Evolutionary conservation across 148 eudicot genomes (phyloP).

Genomic region (Silene latifolia): DNA sequence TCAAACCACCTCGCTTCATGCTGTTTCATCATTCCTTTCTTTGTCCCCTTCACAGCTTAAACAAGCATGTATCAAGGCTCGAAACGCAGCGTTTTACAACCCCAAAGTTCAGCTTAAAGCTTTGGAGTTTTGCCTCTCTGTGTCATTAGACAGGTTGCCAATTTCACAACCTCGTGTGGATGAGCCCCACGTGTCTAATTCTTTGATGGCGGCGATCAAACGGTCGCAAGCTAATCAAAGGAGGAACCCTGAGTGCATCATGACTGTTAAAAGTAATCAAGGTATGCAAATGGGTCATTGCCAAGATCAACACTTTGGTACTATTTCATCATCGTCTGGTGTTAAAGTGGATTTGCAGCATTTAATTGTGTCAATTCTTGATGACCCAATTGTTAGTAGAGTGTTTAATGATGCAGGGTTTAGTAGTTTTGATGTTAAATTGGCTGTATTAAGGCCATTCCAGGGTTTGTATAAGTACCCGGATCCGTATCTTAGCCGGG

Average conservation of each 20-base stretch:
- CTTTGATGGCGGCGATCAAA: slow-evolving; percentile 92
- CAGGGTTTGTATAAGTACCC: slow-evolving; percentile 46
- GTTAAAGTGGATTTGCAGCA: slow-evolving; percentile 66
- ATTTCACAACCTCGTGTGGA: slow-evolving; percentile 32
- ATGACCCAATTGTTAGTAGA: slow-evolving; percentile 82
- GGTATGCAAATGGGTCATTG: slow-evolving; percentile 11
- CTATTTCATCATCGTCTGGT: slow-evolving; percentile 22
- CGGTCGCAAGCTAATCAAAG: slow-evolving; percentile 83
- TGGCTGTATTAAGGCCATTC: slow-evolving; percentile 57
- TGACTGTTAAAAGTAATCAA: slow-evolving; percentile 37
- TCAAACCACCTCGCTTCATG: slow-evolving; percentile 83
- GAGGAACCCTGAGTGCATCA: slow-evolving; percentile 60
- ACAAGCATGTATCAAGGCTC: slow-evolving; percentile 64
- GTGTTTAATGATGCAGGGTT: slow-evolving; percentile 87
- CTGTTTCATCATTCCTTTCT: slow-evolving; percentile 59
- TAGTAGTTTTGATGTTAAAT: slow-evolving; percentile 63
- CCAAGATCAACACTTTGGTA: slow-evolving; percentile 14
- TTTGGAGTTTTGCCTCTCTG: slow-evolving; percentile 59
- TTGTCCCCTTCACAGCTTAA: slow-evolving; percentile 55
- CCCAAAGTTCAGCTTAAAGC: slow-evolving; percentile 64
- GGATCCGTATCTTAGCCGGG: slow-evolving; percentile 21
- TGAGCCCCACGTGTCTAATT: slow-evolving; percentile 76
- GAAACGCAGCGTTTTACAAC: slow-evolving; percentile 42
- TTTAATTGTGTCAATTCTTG: slow-evolving; percentile 68
- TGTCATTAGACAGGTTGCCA: slow-evolving; percentile 60